Percentiles rank a stretch among this genome's conserved stretches.
Conservation (phyloP, 495 filamentous ascomycete species). For the Hypoxylon crocopeplum region DNA sequence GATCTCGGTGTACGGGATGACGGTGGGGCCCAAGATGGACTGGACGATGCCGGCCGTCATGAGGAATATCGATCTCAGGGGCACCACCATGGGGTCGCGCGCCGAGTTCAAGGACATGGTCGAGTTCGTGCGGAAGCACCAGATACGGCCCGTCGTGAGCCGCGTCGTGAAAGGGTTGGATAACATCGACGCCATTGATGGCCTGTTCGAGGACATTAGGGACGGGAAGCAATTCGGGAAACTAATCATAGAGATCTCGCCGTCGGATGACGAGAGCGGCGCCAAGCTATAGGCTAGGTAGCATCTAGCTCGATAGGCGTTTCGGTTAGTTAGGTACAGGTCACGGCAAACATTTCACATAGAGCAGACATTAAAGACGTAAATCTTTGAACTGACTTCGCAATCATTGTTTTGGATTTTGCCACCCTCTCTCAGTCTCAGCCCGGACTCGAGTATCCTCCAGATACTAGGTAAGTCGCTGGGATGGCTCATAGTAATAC, state of each 20-base stretch:
- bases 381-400: too few relatives aligned
- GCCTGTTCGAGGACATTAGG: conserved; percentile 77
- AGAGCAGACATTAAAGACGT: too few relatives aligned
- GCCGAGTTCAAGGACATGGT: conserved; percentile 81
- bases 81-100: conserved; percentile 77
- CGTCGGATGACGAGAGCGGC: conserved; percentile 20
- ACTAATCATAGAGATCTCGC: conserved; percentile 62
- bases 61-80: conserved; percentile 75
- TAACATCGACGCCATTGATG: conserved; percentile 69
- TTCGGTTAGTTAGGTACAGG: too few relatives aligned
- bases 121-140: conserved; percentile 68
- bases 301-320: too few relatives aligned
- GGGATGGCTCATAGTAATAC: conserved; percentile 23
- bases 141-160: conserved; percentile 70
- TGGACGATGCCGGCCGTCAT: conserved; percentile 74
- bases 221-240: conserved; percentile 80
- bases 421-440: conserved; percentile 15
- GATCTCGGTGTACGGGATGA: conserved; percentile 80
- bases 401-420: conserved; percentile 14
- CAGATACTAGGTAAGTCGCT: conserved; percentile 4
- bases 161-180: conserved; percentile 68
- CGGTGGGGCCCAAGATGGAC: conserved; percentile 72
- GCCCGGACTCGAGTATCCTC: conserved; percentile 10
- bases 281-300: conserved; percentile 20
- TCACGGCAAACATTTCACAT: too few relatives aligned